Evolutionary conservation across 2,329 filamentous ascomycete genomes (phyloP), one percentile per base, ranked within the genome.

Genomic region (Colletotrichum kahawae): DNA sequence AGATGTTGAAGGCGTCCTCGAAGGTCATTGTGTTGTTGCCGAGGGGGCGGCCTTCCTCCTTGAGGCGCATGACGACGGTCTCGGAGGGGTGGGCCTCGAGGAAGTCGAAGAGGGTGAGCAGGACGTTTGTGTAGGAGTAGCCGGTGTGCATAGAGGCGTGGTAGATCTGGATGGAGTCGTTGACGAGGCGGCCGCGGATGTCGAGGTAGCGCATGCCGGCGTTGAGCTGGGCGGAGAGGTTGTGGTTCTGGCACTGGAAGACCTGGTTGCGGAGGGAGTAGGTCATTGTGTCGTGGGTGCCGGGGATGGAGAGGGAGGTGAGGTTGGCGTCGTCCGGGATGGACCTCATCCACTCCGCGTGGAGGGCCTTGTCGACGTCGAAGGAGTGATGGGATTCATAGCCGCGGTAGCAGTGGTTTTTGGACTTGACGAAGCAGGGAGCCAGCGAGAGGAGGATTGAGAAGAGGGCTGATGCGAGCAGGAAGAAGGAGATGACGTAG

Each of bases 271-370:
- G 77, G 70, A 88, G 81, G 59, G 81, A 79, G 77, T 86, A 87
- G 21, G 88, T 89, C 85, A 90, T 86, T 29, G 88, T 89, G 79
- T 90, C 88, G 81, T 90, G 88, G 2, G 88, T 89, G 34, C 88
- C 88, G 0, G 88, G 88, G 73, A 90, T 85, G 60, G 87, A 88
- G 56, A 90, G 82, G 66, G 80, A 83, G 36, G 86, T 83, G 38
- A 90, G 80, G 60, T 80, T 82, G 43, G 83, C 80, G 31, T 80
- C 76, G 79, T 89, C 85, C 33, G 86, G 85, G 13, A 89, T 78
- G 8, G 66, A 65, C 24, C 80, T 80, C 88, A 89, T 89, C 88
- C 88, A 89, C 48, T 76, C 68, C 8, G 83, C 79, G 36, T 84
- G 79, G 56, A 81, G 77, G 38, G 80, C 79, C 34, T 76, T 77